phyloP scores from a whole-genome alignment of 768 basidiomycete genomes.

The Tephrocybe sp. region DNA sequence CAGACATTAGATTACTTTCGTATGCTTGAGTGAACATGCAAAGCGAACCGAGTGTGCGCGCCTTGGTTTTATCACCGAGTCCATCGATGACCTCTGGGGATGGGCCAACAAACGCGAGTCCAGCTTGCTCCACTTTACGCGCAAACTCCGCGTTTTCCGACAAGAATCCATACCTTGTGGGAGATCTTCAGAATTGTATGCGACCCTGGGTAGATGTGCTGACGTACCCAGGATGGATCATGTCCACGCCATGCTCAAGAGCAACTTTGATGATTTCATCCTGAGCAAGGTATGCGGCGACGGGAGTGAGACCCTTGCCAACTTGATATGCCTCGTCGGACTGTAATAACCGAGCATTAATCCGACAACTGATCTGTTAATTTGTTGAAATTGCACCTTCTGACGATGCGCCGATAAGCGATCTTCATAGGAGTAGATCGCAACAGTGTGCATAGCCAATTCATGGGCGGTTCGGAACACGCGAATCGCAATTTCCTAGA shows the following conservation, averaged over 20 bases:
- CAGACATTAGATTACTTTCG: conserved; percentile 3
- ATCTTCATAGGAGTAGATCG: conserved; percentile 98
- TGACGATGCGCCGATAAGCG: conserved; percentile 96
- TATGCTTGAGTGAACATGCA: conserved; percentile 1
- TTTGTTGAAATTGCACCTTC: conserved; percentile 57
- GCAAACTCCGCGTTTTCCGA: conserved; percentile 97
- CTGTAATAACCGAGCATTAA: conserved; percentile 46
- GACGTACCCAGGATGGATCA: conserved; percentile 96
- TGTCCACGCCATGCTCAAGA: conserved; percentile 98
- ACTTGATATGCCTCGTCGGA: conserved; percentile 99
- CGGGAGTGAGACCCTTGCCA: conserved; percentile 93
- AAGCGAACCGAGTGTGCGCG: conserved; percentile 74
- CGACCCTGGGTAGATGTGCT: background rate
- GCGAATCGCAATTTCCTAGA: conserved; percentile 98
- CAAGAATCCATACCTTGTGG: conserved; percentile 90
- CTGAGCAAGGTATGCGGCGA: conserved; percentile 95
- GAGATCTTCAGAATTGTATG: background rate
- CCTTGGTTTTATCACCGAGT: conserved; percentile 98
- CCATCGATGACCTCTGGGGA: conserved; percentile 95
- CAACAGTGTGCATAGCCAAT: conserved; percentile 98
- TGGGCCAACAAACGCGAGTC: conserved; percentile 95
- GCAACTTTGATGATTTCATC: conserved; percentile 96
- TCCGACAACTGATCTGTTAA: conserved; percentile 7
- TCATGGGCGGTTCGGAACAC: conserved; percentile 99
- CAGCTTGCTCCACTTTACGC: conserved; percentile 97